Base-by-base conservation (phyloP, 352 stramenopile species). In the Globisporangium abappressorium region DNA sequence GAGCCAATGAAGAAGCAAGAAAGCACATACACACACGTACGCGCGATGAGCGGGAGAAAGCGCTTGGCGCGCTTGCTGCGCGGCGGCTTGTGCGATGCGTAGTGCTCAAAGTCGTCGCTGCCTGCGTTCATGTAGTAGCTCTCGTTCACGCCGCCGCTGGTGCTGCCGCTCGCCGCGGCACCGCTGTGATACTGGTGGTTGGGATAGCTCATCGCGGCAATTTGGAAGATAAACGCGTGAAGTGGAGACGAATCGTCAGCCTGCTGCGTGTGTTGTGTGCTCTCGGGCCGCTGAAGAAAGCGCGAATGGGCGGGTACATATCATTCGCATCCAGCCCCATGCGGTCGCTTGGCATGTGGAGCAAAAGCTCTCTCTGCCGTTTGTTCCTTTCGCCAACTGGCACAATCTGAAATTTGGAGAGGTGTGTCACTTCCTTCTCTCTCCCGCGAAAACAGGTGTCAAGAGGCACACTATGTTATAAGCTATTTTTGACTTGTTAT, bases 91-190 rank as follows among this genome's bases (percentile, higher is more conserved):
- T 70, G 65, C 18, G 65, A 70, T 7, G 9, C 34, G 36, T 38
- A 49, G 34, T 24, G 49, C 36, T 66, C 57, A 53, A 49, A 70
- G 57, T 62, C 65, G 47, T 70, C 57, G 49, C 65, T 70, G 57
- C 57, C 14, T 9, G 65, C 65, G 57, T 70, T 57, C 65, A 70
- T 70, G 65, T 70, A 70, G 65, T 70, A 70, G 65, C 65, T 70
- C 57, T 70, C 65, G 26, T 66, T 26, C 24, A 47, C 61, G n/a
- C 61, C 63, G 54, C 26, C 41, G 41, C 20, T 43, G 36, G 33
- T 36, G 54, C 28, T 59, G 58, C 33, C 58, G 57, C 58, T 43
- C 9, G n/a, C 59, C 12, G 14, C 59, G 2, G 28, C 60, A 28
- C 59, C 59, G 9, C 7, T 46, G 20, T 12, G 60, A 24, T 65